Percentiles rank a stretch among this genome's conserved stretches.
Conservation (phyloP, 148 eudicot species). For the Bassia scoparia region DNA sequence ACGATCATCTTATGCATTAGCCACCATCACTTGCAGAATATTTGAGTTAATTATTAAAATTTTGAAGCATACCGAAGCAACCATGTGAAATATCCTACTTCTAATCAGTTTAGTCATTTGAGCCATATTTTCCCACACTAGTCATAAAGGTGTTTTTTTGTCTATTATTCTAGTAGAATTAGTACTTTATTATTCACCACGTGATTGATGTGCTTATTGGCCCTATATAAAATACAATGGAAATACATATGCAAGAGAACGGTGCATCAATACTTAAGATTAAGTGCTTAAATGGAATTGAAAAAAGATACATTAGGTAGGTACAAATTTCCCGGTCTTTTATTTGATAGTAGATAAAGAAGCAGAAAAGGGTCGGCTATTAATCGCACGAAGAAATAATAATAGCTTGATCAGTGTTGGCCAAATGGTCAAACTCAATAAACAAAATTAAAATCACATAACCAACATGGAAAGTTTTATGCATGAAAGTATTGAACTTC, state of each 20-base stretch:
- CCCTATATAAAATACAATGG: background rate
- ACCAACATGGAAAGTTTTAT: background rate
- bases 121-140: background rate
- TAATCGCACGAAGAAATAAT: conserved; percentile 38
- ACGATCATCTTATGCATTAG: no score
- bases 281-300: background rate
- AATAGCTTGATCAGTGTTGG: conserved; percentile 8
- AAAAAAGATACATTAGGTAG: background rate
- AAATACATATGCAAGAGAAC: background rate
- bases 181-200: no score
- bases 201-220: no score
- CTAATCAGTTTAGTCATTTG: background rate
- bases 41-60: no score
- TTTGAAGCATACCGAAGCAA: no score
- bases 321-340: conserved; percentile 82
- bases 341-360: conserved; percentile 80
- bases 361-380: conserved; percentile 62
- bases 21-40: no score
- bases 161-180: background rate
- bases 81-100: background rate
- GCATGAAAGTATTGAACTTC: no score
- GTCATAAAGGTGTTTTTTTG: background rate
- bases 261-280: background rate
- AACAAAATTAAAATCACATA: background rate
- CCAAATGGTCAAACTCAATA: no score